These are phyloP conservation scores for Corylus avellana DNA, from an alignment of 306 rosid genomes.

Conservation along the genomic window DNA sequence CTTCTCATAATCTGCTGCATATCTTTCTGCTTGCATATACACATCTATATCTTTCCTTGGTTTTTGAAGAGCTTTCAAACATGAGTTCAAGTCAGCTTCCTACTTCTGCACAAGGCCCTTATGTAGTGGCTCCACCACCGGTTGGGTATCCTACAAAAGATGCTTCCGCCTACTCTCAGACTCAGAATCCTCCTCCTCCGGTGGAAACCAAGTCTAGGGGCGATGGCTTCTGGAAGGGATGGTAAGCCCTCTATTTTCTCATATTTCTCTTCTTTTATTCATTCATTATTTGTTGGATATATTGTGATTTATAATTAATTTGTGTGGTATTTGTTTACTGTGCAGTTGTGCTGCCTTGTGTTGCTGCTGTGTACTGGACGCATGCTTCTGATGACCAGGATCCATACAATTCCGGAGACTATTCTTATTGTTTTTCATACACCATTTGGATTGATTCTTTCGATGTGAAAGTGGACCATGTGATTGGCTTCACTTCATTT, in stretches of 20 bases:
- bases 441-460: no score
- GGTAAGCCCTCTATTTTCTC: conserved; percentile 39
- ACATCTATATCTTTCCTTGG: no score
- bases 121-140: conserved; percentile 49
- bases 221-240: conserved; percentile 88
- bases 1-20: no score
- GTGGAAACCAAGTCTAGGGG: conserved; percentile 66
- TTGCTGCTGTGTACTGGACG: conserved; percentile 79
- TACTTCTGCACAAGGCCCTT: conserved; percentile 29
- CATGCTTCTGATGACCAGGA: conserved; percentile 48
- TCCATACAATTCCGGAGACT: not conserved
- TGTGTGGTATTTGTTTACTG: not conserved
- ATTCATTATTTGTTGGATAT: not conserved
- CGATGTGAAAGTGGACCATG: no score
- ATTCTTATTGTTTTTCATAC: no score
- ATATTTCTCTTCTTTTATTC: not conserved
- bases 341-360: conserved; percentile 77
- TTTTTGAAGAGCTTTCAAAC: not conserved
- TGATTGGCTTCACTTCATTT: no score
- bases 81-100: conserved; percentile 20
- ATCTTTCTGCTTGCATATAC: no score
- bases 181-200: conserved; percentile 27
- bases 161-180: conserved; percentile 32
- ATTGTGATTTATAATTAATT: not conserved
- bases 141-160: conserved; percentile 70